phyloP scores from a whole-genome alignment of 768 basidiomycete genomes.

The Serendipita indica region DNA sequence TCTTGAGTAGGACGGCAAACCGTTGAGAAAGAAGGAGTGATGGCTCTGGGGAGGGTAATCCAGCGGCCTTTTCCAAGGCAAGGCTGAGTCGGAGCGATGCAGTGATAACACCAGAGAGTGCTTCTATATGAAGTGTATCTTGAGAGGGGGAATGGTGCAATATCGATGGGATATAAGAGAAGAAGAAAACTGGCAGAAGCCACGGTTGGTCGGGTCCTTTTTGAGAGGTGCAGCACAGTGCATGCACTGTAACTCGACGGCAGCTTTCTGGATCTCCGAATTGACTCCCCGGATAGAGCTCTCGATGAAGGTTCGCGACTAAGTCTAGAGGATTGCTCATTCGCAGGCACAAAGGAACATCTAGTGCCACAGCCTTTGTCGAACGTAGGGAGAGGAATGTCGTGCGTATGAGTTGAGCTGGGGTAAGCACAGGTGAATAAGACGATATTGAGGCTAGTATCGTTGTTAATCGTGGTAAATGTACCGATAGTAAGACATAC shows the following conservation, averaged over 20 bases:
- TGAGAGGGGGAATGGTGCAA: not conserved
- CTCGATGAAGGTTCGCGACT: not conserved
- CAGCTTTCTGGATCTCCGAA: not conserved
- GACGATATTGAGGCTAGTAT: not conserved
- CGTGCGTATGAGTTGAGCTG: not conserved
- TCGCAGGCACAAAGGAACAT: constrained; percentile 3
- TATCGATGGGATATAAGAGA: not conserved
- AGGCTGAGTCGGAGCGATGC: not conserved
- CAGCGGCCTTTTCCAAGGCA: not conserved
- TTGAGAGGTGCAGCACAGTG: not conserved
- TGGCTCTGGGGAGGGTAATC: not conserved
- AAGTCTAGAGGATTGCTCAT: not conserved
- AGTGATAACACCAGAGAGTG: not conserved
- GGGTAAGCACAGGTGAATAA: not conserved
- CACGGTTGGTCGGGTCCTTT: constrained; percentile 1
- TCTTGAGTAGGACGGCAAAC: not conserved
- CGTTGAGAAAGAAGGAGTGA: not conserved
- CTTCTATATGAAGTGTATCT: not conserved
- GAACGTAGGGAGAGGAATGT: not conserved
- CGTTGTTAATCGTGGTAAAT: not conserved
- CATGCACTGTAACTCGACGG: not conserved
- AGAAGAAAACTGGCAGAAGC: not conserved
- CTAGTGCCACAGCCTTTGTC: not conserved
- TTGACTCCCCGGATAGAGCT: not conserved
- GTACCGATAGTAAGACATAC: not conserved